Evolutionary conservation across 2,329 filamentous ascomycete genomes (phyloP).

Genomic region (Sclerotinia borealis): DNA sequence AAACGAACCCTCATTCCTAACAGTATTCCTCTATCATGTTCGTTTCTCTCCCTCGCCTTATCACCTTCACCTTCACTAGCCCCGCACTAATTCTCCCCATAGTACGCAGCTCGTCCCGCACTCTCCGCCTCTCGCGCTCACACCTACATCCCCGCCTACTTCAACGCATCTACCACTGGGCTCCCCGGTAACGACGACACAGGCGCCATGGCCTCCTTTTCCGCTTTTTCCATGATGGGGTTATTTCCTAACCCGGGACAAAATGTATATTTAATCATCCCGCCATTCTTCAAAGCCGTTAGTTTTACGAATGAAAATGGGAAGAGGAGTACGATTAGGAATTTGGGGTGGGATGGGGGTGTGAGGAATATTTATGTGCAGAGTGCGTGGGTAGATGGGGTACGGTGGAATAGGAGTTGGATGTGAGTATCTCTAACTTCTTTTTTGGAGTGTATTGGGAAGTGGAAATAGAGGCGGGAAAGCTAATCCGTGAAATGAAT

Average conservation of each 20-base stretch:
- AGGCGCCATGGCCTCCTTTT: slow-evolving; percentile 49
- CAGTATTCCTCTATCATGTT: slow-evolving; percentile 59
- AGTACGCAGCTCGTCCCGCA: slow-evolving; percentile 50
- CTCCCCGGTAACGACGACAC: slow-evolving; percentile 66
- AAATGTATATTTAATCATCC: slow-evolving; percentile 62
- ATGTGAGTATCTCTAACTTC: slow-evolving; percentile 36
- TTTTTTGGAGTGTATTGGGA: no score
- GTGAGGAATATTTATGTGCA: slow-evolving; percentile 59
- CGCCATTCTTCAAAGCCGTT: slow-evolving; percentile 58
- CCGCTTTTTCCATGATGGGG: slow-evolving; percentile 24
- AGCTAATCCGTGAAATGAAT: background rate
- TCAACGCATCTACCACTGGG: slow-evolving; percentile 51
- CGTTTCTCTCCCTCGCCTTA: background rate
- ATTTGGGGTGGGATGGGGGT: slow-evolving; percentile 53
- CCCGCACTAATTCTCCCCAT: no score
- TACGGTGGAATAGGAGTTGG: slow-evolving; percentile 58
- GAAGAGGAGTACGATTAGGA: slow-evolving; percentile 53
- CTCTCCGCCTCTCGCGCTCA: slow-evolving; percentile 49
- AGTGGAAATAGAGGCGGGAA: background rate
- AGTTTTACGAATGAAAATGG: slow-evolving; percentile 52
- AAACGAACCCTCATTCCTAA: slow-evolving; percentile 58
- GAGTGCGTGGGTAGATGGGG: slow-evolving; percentile 54
- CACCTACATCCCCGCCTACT: slow-evolving; percentile 58
- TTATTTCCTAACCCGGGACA: slow-evolving; percentile 64
- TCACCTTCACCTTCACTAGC: background rate